Conservation (phyloP, 306 rosid genomes). For the Oemleria cerasiformis region DNA sequence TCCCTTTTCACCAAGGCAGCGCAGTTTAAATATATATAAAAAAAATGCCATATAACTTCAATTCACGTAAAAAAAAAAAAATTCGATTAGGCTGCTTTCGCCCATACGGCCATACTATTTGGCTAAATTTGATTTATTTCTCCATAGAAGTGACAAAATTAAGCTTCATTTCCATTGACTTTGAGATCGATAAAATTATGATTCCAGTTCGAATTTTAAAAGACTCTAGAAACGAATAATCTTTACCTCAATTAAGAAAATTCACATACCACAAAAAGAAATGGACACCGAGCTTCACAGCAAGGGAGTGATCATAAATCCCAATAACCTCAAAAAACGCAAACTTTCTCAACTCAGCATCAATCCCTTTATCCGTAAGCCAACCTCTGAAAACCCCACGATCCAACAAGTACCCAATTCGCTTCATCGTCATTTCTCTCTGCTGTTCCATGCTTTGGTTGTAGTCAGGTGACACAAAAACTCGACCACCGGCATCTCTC, state of each 20-base stretch:
- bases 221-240: neutral
- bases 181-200: neutral
- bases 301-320: slow-evolving; percentile 75
- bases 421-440: slow-evolving; percentile 72
- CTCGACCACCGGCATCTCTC: slow-evolving; percentile 36
- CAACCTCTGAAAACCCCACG: slow-evolving; percentile 66
- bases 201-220: neutral
- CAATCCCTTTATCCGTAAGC: slow-evolving; percentile 52
- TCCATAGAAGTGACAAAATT: too few relatives aligned
- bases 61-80: neutral
- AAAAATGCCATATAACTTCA: neutral
- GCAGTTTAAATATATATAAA: neutral
- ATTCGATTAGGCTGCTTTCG: too few relatives aligned
- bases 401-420: slow-evolving; percentile 56
- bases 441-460: slow-evolving; percentile 88
- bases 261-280: slow-evolving; percentile 56
- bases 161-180: neutral
- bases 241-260: neutral
- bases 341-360: slow-evolving; percentile 54
- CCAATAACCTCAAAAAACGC: slow-evolving; percentile 58
- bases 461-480: slow-evolving; percentile 67
- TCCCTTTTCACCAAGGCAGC: too few relatives aligned
- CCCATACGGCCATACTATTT: too few relatives aligned
- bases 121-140: too few relatives aligned
- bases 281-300: slow-evolving; percentile 80